Conservation (phyloP, 345 rosid species). For the Pistacia vera region DNA sequence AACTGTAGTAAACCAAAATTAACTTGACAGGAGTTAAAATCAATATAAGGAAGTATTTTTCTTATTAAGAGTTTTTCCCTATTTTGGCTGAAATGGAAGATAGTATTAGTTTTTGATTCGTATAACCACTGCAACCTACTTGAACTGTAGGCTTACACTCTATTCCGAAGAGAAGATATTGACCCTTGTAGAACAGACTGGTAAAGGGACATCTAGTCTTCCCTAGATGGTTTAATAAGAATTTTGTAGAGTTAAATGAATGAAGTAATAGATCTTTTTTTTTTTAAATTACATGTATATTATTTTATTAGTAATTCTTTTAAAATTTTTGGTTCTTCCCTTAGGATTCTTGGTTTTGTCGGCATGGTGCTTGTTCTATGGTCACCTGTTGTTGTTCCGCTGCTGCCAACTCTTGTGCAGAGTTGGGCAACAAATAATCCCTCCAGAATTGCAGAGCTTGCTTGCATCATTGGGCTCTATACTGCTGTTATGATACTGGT, state of each 20-base stretch:
- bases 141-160: neutral
- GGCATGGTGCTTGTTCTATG: constrained; percentile 85
- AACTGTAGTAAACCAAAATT: neutral
- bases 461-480: constrained; percentile 77
- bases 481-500: constrained; percentile 71
- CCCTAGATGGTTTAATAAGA: neutral
- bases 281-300: neutral
- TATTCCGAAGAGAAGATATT: neutral
- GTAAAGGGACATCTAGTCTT: neutral
- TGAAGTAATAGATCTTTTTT: neutral
- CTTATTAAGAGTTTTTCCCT: neutral
- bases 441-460: constrained; percentile 69
- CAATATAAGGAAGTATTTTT: neutral
- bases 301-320: neutral
- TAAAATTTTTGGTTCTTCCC: constrained; percentile 15
- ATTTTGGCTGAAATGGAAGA: neutral
- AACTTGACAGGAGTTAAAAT: neutral
- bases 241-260: neutral
- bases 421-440: constrained; percentile 74
- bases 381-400: constrained; percentile 82
- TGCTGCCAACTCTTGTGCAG: constrained; percentile 82
- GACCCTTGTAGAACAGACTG: neutral
- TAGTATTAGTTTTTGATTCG: neutral
- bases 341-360: constrained; percentile 73
- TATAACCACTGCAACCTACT: neutral